phyloP scores from a whole-genome alignment of 2,329 filamentous ascomycete species.

The Plectosphaerella cucumerina region DNA sequence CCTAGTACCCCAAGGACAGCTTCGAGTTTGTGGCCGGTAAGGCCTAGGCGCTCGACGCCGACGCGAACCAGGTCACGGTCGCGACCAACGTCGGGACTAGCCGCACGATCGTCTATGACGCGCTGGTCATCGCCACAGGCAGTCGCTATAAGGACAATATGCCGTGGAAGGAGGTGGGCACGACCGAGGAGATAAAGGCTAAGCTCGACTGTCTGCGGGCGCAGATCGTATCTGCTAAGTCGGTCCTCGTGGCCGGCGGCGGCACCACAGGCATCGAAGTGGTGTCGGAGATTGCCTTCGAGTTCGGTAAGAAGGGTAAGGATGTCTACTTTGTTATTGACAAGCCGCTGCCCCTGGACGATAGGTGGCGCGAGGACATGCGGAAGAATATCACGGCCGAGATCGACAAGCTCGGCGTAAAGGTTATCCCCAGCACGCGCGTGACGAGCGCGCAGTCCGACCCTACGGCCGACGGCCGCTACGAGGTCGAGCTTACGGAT shows the following conservation, averaged over 20 bases:
- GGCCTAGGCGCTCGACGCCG: slow-evolving; percentile 29
- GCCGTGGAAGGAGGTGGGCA: slow-evolving; percentile 45
- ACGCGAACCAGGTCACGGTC: slow-evolving; percentile 32
- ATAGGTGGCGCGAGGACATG: slow-evolving; percentile 27
- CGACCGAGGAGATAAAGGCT: slow-evolving; percentile 35
- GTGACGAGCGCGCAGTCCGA: slow-evolving; percentile 19
- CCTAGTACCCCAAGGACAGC: slow-evolving; percentile 35
- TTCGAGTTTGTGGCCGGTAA: slow-evolving; percentile 47
- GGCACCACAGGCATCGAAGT: slow-evolving; percentile 47
- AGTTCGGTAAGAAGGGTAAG: slow-evolving; percentile 41
- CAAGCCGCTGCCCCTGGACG: slow-evolving; percentile 31
- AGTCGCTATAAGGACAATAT: slow-evolving; percentile 34
- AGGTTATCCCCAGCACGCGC: slow-evolving; percentile 33
- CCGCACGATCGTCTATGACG: slow-evolving; percentile 39
- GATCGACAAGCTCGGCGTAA: slow-evolving; percentile 40
- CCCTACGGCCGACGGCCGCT: slow-evolving; percentile 18
- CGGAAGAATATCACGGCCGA: slow-evolving; percentile 31
- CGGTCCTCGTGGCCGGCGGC: slow-evolving; percentile 47
- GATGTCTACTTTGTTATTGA: slow-evolving; percentile 39
- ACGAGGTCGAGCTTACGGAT: slow-evolving; percentile 27
- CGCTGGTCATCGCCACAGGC: slow-evolving; percentile 52
- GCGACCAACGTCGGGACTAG: slow-evolving; percentile 18
- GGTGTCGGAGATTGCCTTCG: slow-evolving; percentile 45
- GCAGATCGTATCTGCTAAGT: slow-evolving; percentile 36
- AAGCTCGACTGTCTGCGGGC: slow-evolving; percentile 29